A percentile compares a stretch with the other conserved stretches of the same genome.
Conservation (phyloP, 2,329 filamentous ascomycete genomes). For the Dothistroma septosporum region DNA sequence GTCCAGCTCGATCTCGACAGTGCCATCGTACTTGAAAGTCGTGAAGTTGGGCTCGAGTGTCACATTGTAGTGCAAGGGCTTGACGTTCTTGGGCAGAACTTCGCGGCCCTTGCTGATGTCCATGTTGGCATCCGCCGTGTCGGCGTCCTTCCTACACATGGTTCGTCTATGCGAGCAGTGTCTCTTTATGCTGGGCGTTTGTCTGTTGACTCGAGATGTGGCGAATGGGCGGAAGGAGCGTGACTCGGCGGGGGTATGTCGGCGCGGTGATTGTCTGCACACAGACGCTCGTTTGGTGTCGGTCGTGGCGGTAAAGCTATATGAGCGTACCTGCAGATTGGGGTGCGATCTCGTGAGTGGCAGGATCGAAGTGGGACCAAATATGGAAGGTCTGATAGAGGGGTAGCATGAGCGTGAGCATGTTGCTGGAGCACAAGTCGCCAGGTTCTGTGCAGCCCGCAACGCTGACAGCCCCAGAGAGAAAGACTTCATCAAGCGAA, state of each 20-base stretch:
- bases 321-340: neutral
- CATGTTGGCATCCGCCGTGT: slow-evolving; percentile 53
- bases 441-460: neutral
- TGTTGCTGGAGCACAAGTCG: neutral
- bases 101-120: slow-evolving; percentile 66
- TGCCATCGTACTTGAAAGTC: slow-evolving; percentile 81
- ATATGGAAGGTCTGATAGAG: slow-evolving; percentile 2
- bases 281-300: slow-evolving; percentile 1
- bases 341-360: slow-evolving; percentile 3
- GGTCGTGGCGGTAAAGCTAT: neutral
- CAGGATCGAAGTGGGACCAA: slow-evolving; percentile 1
- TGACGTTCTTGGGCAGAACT: slow-evolving; percentile 85
- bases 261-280: neutral
- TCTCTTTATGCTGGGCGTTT: slow-evolving; percentile 36
- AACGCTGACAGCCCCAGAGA: neutral
- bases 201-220: neutral
- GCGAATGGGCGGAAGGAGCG: slow-evolving; percentile 4
- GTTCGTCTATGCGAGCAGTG: slow-evolving; percentile 69
- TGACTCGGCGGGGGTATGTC: slow-evolving; percentile 2
- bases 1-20: slow-evolving; percentile 80
- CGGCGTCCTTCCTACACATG: slow-evolving; percentile 64
- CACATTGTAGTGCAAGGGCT: slow-evolving; percentile 86
- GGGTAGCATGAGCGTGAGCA: neutral
- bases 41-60: slow-evolving; percentile 87
- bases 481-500: neutral